phyloP scores from a whole-genome alignment of 2,329 filamentous ascomycete genomes.

The Ceratocystiopsis brevicomis region DNA sequence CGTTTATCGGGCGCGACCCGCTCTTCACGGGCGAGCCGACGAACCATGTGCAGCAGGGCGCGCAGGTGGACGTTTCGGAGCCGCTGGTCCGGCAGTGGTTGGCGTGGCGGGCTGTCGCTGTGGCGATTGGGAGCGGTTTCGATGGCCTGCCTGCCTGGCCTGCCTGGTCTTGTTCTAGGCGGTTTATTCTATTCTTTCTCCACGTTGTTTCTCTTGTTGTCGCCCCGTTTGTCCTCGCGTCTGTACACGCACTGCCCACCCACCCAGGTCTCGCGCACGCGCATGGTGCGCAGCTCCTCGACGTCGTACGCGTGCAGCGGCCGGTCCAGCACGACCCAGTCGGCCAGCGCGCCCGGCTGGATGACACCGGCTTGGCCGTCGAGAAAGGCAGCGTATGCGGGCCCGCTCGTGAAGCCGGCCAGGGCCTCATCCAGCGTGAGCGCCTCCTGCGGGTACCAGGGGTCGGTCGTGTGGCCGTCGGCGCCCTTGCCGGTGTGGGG shows the following conservation, averaged over 20 bases:
- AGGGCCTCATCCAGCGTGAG: conserved; percentile 40
- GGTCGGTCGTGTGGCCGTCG: conserved; percentile 26
- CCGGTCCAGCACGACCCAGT: conserved; percentile 51
- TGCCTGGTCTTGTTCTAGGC: background rate
- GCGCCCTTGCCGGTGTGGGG: conserved; percentile 35
- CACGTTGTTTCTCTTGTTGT: background rate
- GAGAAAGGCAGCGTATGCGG: conserved; percentile 39
- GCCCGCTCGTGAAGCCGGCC: conserved; percentile 39
- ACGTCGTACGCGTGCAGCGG: conserved; percentile 28
- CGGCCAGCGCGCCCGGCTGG: conserved; percentile 39
- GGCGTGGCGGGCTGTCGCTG: background rate
- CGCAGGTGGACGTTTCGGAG: conserved; percentile 3
- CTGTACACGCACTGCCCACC: conserved; percentile 33
- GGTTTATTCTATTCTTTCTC: background rate
- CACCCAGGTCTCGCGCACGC: conserved; percentile 50
- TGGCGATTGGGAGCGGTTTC: too few species aligned
- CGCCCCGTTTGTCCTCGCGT: conserved; percentile 8
- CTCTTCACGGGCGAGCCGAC: conserved; percentile 4
- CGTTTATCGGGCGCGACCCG: conserved; percentile 18
- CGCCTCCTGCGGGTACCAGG: conserved; percentile 42
- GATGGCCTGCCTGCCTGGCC: background rate
- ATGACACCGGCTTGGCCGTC: conserved; percentile 42
- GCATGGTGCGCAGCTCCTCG: conserved; percentile 33
- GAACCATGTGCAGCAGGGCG: background rate
- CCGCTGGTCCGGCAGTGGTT: conserved; percentile 2